Conservation (phyloP, 1,284 basidiomycete genomes). For the Ceratobasidium sp. region DNA sequence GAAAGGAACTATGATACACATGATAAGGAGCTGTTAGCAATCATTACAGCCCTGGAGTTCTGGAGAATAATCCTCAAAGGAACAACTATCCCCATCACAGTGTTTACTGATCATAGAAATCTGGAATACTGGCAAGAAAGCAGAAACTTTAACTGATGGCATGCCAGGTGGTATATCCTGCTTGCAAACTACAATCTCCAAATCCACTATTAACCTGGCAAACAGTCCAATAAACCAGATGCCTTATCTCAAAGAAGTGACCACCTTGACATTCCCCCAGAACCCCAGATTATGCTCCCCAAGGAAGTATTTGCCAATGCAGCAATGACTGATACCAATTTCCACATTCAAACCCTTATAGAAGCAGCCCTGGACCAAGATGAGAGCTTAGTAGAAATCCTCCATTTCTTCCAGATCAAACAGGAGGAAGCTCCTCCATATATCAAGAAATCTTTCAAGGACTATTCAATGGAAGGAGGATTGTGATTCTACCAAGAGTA, state of each 20-base stretch:
- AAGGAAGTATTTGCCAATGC: not conserved
- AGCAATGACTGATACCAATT: too few relatives aligned
- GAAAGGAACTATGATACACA: constrained; percentile 50
- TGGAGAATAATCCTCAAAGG: constrained; percentile 47
- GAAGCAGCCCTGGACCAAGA: too few relatives aligned
- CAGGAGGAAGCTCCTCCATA: not conserved
- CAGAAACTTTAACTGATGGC: constrained; percentile 41
- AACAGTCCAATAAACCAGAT: constrained; percentile 45
- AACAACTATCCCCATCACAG: constrained; percentile 14
- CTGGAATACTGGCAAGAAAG: constrained; percentile 5
- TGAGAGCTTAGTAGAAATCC: too few relatives aligned
- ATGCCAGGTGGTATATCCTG: constrained; percentile 46
- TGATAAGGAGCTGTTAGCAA: constrained; percentile 41
- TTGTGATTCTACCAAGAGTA: constrained; percentile 17
- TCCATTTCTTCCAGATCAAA: not conserved
- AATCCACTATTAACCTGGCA: constrained; percentile 46
- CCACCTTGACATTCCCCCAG: constrained; percentile 3
- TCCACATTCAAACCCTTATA: too few relatives aligned
- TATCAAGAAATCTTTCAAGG: not conserved
- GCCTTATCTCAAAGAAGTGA: constrained; percentile 46
- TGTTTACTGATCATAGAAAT: constrained; percentile 25
- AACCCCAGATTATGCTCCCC: constrained; percentile 10
- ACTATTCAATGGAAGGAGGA: not conserved
- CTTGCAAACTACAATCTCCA: constrained; percentile 45
- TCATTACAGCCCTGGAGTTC: constrained; percentile 28